A percentile compares a stretch with the other conserved stretches of the same genome.
Conservation (phyloP, 495 filamentous ascomycete genomes). For the Neurospora tetrasperma region DNA sequence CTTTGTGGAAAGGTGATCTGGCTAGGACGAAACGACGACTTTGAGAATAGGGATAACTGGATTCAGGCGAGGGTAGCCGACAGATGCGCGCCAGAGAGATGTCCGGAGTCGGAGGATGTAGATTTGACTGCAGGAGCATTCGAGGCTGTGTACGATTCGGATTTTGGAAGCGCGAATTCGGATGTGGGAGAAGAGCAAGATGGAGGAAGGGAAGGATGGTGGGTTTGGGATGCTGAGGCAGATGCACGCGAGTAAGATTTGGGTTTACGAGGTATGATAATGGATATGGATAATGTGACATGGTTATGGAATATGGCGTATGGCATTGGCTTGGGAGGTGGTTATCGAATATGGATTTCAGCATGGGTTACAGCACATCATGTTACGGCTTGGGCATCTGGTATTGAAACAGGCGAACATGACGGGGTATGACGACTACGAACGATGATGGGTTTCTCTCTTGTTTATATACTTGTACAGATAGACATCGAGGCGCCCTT, state of each 20-base stretch:
- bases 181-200: constrained; percentile 39
- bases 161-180: constrained; percentile 47
- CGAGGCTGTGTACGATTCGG: constrained; percentile 43
- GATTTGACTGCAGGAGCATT: constrained; percentile 58
- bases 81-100: constrained; percentile 49
- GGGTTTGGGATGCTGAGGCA: background rate
- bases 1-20: constrained; percentile 58
- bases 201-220: background rate
- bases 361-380: background rate
- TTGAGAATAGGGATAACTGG: constrained; percentile 24
- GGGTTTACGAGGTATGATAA: background rate
- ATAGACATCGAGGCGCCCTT: background rate
- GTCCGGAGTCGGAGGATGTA: constrained; percentile 47
- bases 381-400: no score
- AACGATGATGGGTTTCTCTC: background rate
- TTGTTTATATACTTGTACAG: background rate
- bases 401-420: no score
- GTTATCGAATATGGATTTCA: background rate
- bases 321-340: background rate
- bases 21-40: constrained; percentile 34
- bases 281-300: background rate
- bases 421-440: background rate
- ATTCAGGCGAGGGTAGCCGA: constrained; percentile 67
- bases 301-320: background rate
- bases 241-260: background rate